A percentile compares a stretch with the other conserved stretches of the same genome.
These are phyloP conservation scores for Colletotrichum truncatum DNA, from an alignment of 2,329 filamentous ascomycete genomes.

Conservation along the genomic window DNA sequence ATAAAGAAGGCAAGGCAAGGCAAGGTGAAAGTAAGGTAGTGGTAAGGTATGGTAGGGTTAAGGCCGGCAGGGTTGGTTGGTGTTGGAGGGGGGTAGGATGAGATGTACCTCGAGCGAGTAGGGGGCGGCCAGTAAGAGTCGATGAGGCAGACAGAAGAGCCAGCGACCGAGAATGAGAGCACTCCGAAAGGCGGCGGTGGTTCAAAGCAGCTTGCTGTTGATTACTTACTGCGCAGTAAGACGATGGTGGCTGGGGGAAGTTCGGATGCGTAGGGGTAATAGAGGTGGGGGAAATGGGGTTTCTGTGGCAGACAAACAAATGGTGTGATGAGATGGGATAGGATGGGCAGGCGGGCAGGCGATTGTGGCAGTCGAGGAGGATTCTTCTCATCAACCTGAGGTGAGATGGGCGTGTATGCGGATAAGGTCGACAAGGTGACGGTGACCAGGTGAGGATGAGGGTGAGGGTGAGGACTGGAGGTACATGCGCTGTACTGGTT, in stretches of 20 bases:
- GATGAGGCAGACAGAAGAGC: neutral
- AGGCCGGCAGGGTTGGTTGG: slow-evolving; percentile 1
- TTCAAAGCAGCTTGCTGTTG: neutral
- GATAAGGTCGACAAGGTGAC: slow-evolving; percentile 15
- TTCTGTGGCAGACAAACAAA: slow-evolving; percentile 22
- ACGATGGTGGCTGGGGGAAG: slow-evolving; percentile 22
- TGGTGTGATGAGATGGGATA: slow-evolving; percentile 22
- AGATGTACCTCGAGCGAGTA: neutral
- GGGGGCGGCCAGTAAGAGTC: neutral
- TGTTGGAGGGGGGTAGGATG: neutral
- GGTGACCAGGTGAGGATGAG: neutral
- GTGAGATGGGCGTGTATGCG: slow-evolving; percentile 26
- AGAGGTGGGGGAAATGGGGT: slow-evolving; percentile 24
- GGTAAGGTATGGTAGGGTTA: slow-evolving; percentile 4
- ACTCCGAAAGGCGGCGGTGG: too few species aligned
- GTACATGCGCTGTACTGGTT: neutral
- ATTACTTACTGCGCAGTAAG: neutral
- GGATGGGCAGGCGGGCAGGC: slow-evolving; percentile 5
- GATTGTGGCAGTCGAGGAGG: neutral
- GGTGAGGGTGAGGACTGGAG: neutral
- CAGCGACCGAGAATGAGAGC: too few species aligned
- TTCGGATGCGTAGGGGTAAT: slow-evolving; percentile 23
- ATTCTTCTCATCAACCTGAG: slow-evolving; percentile 6
- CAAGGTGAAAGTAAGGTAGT: slow-evolving; percentile 9
- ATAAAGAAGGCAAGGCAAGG: slow-evolving; percentile 11